A percentile compares a stretch with the other conserved stretches of the same genome.
Conservation (phyloP, 2,329 filamentous ascomycete species). For the Sordariomycetes sp. region DNA sequence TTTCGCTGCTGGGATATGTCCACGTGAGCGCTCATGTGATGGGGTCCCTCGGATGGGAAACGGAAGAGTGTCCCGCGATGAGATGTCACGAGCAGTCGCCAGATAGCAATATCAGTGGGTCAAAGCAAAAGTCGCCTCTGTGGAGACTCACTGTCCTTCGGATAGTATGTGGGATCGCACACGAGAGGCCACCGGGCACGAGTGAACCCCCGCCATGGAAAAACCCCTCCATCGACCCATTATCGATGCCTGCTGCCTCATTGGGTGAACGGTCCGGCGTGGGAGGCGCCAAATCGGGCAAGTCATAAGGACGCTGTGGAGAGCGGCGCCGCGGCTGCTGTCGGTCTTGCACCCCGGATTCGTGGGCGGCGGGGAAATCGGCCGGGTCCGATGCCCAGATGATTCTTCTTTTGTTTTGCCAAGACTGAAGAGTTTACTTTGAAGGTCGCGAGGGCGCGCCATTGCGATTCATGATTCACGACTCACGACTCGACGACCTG, state of each 20-base stretch:
- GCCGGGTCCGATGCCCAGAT: neutral
- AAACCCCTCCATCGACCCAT: neutral
- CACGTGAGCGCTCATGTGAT: no score
- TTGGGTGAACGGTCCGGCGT: neutral
- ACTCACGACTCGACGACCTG: neutral
- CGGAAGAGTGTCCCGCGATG: no score
- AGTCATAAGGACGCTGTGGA: neutral
- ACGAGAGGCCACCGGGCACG: no score
- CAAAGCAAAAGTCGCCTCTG: no score
- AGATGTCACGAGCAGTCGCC: no score
- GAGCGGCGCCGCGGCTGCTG: neutral
- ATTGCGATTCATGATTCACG: neutral
- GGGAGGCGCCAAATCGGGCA: neutral
- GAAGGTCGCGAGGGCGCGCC: neutral
- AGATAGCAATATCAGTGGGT: no score
- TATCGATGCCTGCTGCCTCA: neutral
- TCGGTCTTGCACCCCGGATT: neutral
- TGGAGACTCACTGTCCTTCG: no score
- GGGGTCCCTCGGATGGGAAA: no score
- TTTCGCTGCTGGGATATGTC: no score
- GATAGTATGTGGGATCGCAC: no score
- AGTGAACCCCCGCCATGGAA: neutral
- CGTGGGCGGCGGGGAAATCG: neutral
- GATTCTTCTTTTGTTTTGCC: neutral
- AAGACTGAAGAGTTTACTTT: neutral